Base-by-base conservation (phyloP, 2,329 filamentous ascomycete species). In the Tolypocladium cylindrosporum region DNA sequence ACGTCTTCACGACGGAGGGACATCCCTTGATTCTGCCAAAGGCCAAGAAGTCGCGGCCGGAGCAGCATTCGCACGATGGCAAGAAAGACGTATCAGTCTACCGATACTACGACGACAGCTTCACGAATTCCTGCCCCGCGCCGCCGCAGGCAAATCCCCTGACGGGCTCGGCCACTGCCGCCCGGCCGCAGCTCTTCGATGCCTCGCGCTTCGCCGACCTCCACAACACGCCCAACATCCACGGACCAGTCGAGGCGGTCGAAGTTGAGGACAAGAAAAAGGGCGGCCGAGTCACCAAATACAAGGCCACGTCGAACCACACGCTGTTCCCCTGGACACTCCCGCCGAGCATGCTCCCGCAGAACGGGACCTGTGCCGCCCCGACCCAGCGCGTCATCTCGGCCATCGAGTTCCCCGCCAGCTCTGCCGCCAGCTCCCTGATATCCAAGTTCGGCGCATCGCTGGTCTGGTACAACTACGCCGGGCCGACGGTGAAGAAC, bases 1-100 rank as follows among this genome's bases (percentile, higher is more conserved):
- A 88, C 70, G 93, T 99, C 16, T 97, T 99, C 70, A 94, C 90
- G 0, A 99, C 94, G 0, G 94, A 99, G 73, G 94, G 93, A 0
- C 94, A 99, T 71, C 94, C 94, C 3, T 78, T 99, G 51, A 80
- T 97, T 48, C 88, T 99, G 56, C 92, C 92, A 2, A 71, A 66
- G 56, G 66, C 63, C 48, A 68, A 64, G 43, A 60, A 62, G 3
- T 58, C 60, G n/a, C 61, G 55, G 27, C 54, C 58, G 31, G 45
- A 42, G 31, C 48, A 54, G 11, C 51, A 57, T 14, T 58, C 55
- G 55, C 59, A 41, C 2, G 56, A 60, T 59, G 59, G 52, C 60
- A 45, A 37, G 41, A 54, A 58, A 48, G 57, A 62, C 14, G 58
- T 63, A 21, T 41, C 62, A 59, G 61, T 72, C 11, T 68, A 74